Conservation (phyloP, 2,329 filamentous ascomycete genomes). For the Ophioceras dolichostomum region DNA sequence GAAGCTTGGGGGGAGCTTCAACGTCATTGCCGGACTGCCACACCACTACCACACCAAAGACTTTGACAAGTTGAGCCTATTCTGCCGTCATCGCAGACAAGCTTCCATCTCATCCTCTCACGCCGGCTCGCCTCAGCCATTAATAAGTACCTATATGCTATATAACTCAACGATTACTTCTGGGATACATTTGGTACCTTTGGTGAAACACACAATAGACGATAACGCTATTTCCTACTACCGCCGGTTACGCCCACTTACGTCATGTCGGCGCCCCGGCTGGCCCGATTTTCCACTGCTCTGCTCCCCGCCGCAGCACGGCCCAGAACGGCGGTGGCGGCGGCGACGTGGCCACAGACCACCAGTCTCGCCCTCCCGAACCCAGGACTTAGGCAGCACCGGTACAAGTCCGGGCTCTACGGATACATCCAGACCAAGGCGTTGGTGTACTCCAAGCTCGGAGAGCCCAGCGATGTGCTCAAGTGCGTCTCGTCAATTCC, state of each 20-base stretch:
- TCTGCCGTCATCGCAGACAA: too few species aligned
- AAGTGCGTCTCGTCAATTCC: constrained; percentile 27
- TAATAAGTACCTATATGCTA: too few species aligned
- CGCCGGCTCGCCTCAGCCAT: too few species aligned
- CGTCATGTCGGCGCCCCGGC: neutral
- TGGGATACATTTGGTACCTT: too few species aligned
- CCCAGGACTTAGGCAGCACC: too few species aligned
- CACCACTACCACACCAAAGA: too few species aligned
- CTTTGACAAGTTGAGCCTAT: too few species aligned
- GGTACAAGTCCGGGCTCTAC: constrained; percentile 50
- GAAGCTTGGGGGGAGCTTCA: constrained; percentile 1
- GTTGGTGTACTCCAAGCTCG: constrained; percentile 63
- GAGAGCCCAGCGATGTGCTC: constrained; percentile 62
- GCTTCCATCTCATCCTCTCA: too few species aligned
- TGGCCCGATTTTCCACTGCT: neutral
- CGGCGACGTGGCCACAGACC: neutral
- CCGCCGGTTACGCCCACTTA: too few species aligned
- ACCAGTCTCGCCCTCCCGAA: neutral
- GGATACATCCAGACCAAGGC: constrained; percentile 78
- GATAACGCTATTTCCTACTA: too few species aligned
- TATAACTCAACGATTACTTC: too few species aligned
- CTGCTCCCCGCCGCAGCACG: neutral
- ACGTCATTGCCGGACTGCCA: neutral
- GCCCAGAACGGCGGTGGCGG: neutral
- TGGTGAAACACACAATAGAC: too few species aligned